Percentiles rank a stretch among this genome's conserved stretches.
phyloP scores from a whole-genome alignment of 2,329 filamentous ascomycete genomes.

The Apiospora phragmitis region DNA sequence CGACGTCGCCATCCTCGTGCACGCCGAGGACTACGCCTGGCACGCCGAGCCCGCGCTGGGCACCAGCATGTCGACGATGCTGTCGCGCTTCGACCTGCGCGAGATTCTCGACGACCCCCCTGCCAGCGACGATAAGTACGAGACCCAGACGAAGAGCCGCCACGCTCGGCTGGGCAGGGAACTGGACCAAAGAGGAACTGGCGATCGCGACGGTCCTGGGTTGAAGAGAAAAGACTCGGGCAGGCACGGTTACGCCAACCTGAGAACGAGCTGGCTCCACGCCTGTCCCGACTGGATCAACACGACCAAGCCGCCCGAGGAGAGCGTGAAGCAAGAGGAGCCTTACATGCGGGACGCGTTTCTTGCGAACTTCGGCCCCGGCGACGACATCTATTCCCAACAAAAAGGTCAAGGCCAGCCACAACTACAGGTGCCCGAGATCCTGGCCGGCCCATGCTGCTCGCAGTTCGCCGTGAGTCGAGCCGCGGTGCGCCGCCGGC shows the following conservation, averaged over 20 bases:
- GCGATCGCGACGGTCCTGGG: background rate
- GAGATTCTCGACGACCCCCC: background rate
- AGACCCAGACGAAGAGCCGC: background rate
- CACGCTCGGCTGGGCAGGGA: background rate
- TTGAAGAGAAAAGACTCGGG: slow-evolving; percentile 33
- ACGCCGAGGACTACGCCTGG: slow-evolving; percentile 52
- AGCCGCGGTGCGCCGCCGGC: slow-evolving; percentile 30
- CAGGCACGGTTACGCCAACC: slow-evolving; percentile 53
- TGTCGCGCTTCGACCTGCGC: slow-evolving; percentile 33
- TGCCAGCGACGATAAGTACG: background rate
- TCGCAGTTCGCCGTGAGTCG: slow-evolving; percentile 36
- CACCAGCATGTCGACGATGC: slow-evolving; percentile 30
- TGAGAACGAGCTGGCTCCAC: slow-evolving; percentile 54
- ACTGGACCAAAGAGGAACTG: background rate
- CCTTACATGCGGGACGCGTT: slow-evolving; percentile 31
- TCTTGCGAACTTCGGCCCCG: slow-evolving; percentile 27
- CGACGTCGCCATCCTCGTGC: slow-evolving; percentile 61
- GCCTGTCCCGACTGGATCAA: slow-evolving; percentile 57
- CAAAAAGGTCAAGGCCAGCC: background rate
- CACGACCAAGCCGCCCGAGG: slow-evolving; percentile 27
- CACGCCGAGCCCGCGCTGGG: slow-evolving; percentile 37
- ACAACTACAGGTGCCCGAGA: slow-evolving; percentile 25
- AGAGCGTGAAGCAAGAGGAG: slow-evolving; percentile 30
- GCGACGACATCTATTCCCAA: background rate
- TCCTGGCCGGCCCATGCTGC: slow-evolving; percentile 35